Percentiles rank a stretch among this genome's conserved stretches.
phyloP scores from a whole-genome alignment of 345 rosid species.

The Hibiscus tridactylites region DNA sequence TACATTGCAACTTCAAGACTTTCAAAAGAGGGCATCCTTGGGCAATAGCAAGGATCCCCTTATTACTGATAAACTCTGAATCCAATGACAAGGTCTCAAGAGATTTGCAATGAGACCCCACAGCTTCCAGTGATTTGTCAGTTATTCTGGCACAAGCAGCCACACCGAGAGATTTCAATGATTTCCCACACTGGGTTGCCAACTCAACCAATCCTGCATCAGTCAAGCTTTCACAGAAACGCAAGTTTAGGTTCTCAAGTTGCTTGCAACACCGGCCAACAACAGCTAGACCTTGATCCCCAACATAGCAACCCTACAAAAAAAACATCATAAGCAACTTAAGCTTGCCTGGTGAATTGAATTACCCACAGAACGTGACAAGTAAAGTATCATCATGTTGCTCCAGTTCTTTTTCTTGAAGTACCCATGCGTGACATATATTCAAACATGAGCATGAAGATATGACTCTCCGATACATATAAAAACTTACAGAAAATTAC shows the following conservation, averaged over 20 bases:
- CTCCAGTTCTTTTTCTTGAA: not conserved
- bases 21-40: conserved; percentile 62
- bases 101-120: conserved; percentile 56
- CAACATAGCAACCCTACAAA: conserved; percentile 77
- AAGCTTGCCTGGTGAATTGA: not conserved
- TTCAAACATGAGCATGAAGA: not conserved
- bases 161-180: conserved; percentile 64
- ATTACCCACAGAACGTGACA: not conserved
- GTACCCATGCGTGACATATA: not conserved
- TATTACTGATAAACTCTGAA: conserved; percentile 64
- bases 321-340: not conserved
- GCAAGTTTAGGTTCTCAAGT: conserved; percentile 67
- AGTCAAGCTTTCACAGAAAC: conserved; percentile 85
- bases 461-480: not conserved
- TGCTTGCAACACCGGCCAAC: conserved; percentile 65
- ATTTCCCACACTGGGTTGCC: conserved; percentile 51
- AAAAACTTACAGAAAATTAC: too few relatives aligned
- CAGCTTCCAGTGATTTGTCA: conserved; percentile 60
- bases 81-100: conserved; percentile 66
- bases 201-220: conserved; percentile 66
- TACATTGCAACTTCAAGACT: conserved; percentile 71
- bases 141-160: conserved; percentile 86
- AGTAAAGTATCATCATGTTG: not conserved
- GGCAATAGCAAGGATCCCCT: conserved; percentile 67
- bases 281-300: conserved; percentile 71